Conservation (phyloP, 2,329 filamentous ascomycete species). For the Delphinella strobiligena region DNA sequence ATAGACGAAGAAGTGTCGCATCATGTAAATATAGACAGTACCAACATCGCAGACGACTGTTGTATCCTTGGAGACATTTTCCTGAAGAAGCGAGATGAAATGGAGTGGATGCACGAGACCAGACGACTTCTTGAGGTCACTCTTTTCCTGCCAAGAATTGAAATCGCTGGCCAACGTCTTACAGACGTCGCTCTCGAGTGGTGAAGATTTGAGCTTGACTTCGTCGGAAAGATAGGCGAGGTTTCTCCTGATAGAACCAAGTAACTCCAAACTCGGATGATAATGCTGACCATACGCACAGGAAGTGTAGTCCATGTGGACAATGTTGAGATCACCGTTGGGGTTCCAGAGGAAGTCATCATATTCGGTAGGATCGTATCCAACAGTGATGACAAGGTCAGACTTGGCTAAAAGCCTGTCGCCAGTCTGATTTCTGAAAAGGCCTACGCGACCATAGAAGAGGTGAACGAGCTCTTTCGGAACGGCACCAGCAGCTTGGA, state of each 20-base stretch:
- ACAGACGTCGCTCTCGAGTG: no score
- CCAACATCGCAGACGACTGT: no score
- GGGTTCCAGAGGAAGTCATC: slow-evolving; percentile 35
- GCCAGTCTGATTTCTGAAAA: slow-evolving; percentile 38
- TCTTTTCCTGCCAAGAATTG: no score
- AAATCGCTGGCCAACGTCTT: no score
- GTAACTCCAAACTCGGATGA: slow-evolving; percentile 29
- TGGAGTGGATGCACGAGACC: no score
- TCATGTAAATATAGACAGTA: no score
- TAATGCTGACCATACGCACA: slow-evolving; percentile 32
- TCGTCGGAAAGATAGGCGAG: no score
- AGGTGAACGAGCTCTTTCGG: slow-evolving; percentile 30
- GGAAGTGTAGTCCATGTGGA: slow-evolving; percentile 33
- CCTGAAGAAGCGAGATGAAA: no score
- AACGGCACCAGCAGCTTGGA: slow-evolving; percentile 36
- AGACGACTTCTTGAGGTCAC: no score
- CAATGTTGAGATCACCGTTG: slow-evolving; percentile 23
- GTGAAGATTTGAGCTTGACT: no score
- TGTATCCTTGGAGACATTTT: no score
- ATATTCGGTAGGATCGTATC: slow-evolving; percentile 38
- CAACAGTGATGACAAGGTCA: slow-evolving; percentile 33
- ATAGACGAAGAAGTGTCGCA: no score
- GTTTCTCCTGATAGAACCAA: slow-evolving; percentile 32
- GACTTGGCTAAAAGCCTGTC: slow-evolving; percentile 32
- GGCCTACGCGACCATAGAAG: slow-evolving; percentile 36